These are phyloP conservation scores for Penicillium robsamsonii DNA, from an alignment of 495 filamentous ascomycete species.

Conservation along the genomic window DNA sequence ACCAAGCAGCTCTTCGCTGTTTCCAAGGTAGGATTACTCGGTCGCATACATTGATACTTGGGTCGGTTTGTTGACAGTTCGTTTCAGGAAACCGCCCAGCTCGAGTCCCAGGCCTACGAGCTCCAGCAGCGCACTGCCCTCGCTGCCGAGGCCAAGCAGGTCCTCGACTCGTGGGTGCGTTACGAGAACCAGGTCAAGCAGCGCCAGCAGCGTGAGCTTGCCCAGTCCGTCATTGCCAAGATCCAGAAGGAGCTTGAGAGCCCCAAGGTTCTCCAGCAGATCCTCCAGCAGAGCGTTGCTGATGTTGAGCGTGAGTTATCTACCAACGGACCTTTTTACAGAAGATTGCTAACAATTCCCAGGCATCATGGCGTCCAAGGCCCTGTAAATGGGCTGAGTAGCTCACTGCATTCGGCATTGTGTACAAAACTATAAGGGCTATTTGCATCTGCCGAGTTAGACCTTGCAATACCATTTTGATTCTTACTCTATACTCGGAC, in stretches of 20 bases:
- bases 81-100: constrained; percentile 85
- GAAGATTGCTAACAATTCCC: constrained; percentile 26
- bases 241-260: constrained; percentile 97
- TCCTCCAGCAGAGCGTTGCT: constrained; percentile 88
- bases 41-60: not conserved
- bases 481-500: constrained; percentile 7
- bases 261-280: constrained; percentile 90
- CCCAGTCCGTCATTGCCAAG: constrained; percentile 88
- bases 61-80: constrained; percentile 18
- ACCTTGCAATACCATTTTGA: constrained; percentile 43
- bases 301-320: constrained; percentile 90
- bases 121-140: constrained; percentile 92
- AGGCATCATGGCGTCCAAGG: constrained; percentile 56
- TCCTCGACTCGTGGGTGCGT: constrained; percentile 96
- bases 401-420: constrained; percentile 39
- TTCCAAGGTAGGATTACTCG: constrained; percentile 69
- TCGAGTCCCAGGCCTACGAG: constrained; percentile 94
- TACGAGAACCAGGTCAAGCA: constrained; percentile 99
- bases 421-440: constrained; percentile 50
- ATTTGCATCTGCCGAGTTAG: constrained; percentile 45
- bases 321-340: not conserved
- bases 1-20: constrained; percentile 97
- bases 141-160: constrained; percentile 85
- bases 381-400: constrained; percentile 46
- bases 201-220: constrained; percentile 93